Conservation (phyloP, 2,329 filamentous ascomycete genomes). For the Xylariaceae sp. region DNA sequence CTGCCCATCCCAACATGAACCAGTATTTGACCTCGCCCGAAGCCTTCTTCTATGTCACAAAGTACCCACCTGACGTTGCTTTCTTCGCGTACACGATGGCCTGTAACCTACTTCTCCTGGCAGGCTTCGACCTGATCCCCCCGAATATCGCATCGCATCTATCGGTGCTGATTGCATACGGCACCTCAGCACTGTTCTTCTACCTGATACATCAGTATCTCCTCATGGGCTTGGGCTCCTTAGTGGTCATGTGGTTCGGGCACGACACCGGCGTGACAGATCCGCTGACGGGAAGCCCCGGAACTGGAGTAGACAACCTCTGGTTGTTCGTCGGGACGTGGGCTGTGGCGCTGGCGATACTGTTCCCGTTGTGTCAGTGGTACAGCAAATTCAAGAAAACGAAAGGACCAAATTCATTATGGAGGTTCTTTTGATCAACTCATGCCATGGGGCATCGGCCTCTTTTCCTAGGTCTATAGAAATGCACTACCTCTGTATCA, state of each 20-base stretch:
- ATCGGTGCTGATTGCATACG: slow-evolving; percentile 36
- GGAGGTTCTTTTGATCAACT: slow-evolving; percentile 43
- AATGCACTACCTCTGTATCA: too few species aligned
- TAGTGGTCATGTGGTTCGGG: slow-evolving; percentile 30
- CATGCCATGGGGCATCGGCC: too few species aligned
- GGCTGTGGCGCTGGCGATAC: slow-evolving; percentile 29
- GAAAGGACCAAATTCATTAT: slow-evolving; percentile 38
- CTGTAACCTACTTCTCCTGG: slow-evolving; percentile 35
- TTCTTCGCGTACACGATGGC: slow-evolving; percentile 39
- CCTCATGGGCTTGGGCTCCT: slow-evolving; percentile 34
- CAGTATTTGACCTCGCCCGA: slow-evolving; percentile 36
- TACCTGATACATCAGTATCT: slow-evolving; percentile 36
- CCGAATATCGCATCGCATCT: slow-evolving; percentile 24
- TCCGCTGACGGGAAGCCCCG: slow-evolving; percentile 20
- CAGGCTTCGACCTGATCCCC: slow-evolving; percentile 32
- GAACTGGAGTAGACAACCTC: slow-evolving; percentile 32
- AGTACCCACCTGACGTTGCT: slow-evolving; percentile 44
- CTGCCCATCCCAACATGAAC: slow-evolving; percentile 26
- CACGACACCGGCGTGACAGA: slow-evolving; percentile 26
- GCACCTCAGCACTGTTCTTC: slow-evolving; percentile 44
- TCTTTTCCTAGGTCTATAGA: too few species aligned
- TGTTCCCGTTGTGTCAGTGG: slow-evolving; percentile 38
- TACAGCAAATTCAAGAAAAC: slow-evolving; percentile 40
- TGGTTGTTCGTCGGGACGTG: slow-evolving; percentile 35
- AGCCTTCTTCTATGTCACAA: slow-evolving; percentile 43